Evolutionary conservation across 2,329 filamentous ascomycete species (phyloP).

Genomic region (Neofusicoccum parvum): DNA sequence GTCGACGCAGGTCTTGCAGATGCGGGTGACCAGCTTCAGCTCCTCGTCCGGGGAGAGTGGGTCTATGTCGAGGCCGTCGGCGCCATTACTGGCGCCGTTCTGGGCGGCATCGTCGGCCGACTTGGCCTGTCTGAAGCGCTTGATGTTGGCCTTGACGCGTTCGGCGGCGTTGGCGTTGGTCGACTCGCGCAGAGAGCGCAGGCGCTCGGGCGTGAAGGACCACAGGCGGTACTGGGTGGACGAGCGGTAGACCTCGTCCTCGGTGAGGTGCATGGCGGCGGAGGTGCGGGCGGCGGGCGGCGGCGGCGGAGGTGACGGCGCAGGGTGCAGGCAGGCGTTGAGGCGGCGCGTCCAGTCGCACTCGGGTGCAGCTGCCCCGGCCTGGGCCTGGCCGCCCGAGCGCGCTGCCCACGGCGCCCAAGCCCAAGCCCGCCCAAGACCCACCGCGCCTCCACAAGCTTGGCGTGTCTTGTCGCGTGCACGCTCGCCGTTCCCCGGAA

Average conservation of each 20-base stretch:
- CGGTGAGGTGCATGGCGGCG: slow-evolving; percentile 60
- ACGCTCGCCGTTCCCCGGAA: not conserved
- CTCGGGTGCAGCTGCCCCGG: slow-evolving; percentile 5
- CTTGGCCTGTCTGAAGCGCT: slow-evolving; percentile 45
- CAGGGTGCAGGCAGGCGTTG: slow-evolving; percentile 2
- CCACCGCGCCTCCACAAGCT: not conserved
- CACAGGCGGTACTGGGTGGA: slow-evolving; percentile 90
- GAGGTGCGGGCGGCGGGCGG: not conserved
- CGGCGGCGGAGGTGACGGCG: not conserved
- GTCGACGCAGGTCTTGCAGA: slow-evolving; percentile 63
- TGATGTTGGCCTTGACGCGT: slow-evolving; percentile 61
- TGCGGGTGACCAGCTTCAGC: slow-evolving; percentile 76
- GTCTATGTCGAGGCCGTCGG: slow-evolving; percentile 60
- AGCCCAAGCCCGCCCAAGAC: not conserved
- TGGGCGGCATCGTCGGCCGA: slow-evolving; percentile 39
- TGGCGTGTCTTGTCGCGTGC: slow-evolving; percentile 1
- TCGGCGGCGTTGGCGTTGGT: slow-evolving; percentile 81
- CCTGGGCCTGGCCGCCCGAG: not conserved
- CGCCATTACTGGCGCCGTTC: slow-evolving; percentile 25
- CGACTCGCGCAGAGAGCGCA: slow-evolving; percentile 71
- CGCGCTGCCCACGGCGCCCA: not conserved
- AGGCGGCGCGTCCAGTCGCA: not conserved
- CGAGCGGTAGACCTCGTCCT: slow-evolving; percentile 87
- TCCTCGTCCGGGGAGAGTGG: slow-evolving; percentile 86
- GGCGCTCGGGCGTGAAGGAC: slow-evolving; percentile 79